phyloP scores from a whole-genome alignment of 257 asterid species.

The Solanum pinnatisectum region DNA sequence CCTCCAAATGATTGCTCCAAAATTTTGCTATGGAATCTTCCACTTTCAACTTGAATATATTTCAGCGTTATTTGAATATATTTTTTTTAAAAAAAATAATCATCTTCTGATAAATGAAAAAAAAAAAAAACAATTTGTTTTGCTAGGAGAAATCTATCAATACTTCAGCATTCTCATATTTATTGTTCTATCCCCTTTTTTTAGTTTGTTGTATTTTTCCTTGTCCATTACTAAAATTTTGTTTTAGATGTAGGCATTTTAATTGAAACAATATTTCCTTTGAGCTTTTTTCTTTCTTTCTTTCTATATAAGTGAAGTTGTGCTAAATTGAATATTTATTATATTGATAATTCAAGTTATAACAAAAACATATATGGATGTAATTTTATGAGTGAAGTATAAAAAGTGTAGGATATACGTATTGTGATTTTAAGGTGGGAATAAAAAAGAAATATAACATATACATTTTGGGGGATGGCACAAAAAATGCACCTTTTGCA shows the following conservation, averaged over 20 bases:
- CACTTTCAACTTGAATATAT: conserved; percentile 11
- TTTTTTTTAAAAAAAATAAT: not conserved
- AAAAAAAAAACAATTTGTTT: not conserved
- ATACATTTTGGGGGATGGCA: not conserved
- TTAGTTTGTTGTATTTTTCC: not conserved
- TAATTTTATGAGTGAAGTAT: not conserved
- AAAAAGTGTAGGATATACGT: fast-evolving
- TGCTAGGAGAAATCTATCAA: not conserved
- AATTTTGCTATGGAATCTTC: conserved; percentile 63
- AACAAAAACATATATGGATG: not conserved
- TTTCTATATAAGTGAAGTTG: not conserved
- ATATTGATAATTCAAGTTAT: not conserved
- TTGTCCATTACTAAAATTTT: not conserved
- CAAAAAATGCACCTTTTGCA: not conserved
- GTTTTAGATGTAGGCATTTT: not conserved
- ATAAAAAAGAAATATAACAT: not conserved
- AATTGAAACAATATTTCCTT: not conserved
- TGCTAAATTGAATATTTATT: not conserved
- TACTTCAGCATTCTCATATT: not conserved
- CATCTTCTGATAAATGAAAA: not conserved
- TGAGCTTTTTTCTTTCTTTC: not conserved
- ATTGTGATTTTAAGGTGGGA: not conserved
- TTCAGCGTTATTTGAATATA: not conserved
- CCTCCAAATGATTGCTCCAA: conserved; percentile 62
- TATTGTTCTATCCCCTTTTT: not conserved